These are phyloP conservation scores for Cryphonectria japonica DNA, from an alignment of 2,329 filamentous ascomycete genomes.

Conservation along the genomic window DNA sequence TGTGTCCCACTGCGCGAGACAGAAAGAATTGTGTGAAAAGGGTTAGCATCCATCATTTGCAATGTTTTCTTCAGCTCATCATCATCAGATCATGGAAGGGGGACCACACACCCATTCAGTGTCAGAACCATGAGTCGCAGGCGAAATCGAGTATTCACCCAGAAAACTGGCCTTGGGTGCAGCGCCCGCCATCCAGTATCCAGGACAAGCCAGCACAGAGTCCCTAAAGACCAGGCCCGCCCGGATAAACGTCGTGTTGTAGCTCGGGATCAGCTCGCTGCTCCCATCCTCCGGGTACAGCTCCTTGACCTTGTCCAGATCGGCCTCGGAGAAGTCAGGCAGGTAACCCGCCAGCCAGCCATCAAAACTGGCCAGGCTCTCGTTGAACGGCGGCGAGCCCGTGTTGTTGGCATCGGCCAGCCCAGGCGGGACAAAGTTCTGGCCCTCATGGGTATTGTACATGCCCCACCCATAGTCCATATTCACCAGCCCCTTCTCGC, in stretches of 20 bases:
- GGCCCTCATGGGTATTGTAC: conserved; percentile 67
- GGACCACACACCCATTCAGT: conserved; percentile 53
- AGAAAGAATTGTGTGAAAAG: background rate
- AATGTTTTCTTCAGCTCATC: background rate
- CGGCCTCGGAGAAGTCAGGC: conserved; percentile 46
- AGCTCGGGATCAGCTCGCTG: conserved; percentile 50
- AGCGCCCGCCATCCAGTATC: conserved; percentile 57
- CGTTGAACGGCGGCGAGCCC: conserved; percentile 51
- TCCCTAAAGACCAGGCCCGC: conserved; percentile 64
- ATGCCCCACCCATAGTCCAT: conserved; percentile 54
- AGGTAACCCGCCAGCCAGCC: conserved; percentile 59
- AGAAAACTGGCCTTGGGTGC: conserved; percentile 53
- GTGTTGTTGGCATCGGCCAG: conserved; percentile 42
- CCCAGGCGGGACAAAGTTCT: conserved; percentile 61
- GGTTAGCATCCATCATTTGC: background rate
- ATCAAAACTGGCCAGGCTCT: conserved; percentile 52
- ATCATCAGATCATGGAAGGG: background rate
- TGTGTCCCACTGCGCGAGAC: conserved; percentile 55
- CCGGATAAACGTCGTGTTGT: conserved; percentile 54
- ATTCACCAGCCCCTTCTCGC: conserved; percentile 46
- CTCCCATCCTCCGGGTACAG: conserved; percentile 53
- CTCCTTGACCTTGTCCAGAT: conserved; percentile 45
- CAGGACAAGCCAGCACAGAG: conserved; percentile 61
- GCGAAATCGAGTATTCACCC: conserved; percentile 62
- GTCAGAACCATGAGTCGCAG: conserved; percentile 63